Evolutionary conservation across 768 basidiomycete genomes (phyloP).

Genomic region (Lyophyllum decastes): DNA sequence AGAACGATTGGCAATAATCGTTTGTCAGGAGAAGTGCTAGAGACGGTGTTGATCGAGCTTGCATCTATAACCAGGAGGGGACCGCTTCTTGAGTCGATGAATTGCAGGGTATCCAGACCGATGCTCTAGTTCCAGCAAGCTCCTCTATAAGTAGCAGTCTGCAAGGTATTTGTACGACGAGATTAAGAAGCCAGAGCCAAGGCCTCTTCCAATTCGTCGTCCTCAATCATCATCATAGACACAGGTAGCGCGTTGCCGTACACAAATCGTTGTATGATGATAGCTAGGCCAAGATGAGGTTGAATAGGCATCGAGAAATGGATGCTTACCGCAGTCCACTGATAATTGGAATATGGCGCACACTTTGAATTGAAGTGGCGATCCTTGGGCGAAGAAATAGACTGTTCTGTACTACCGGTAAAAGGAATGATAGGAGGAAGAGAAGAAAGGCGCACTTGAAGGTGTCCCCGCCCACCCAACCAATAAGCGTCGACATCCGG

Average conservation of each 20-base stretch:
- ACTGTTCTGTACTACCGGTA: slow-evolving; percentile 48
- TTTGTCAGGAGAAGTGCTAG: no score
- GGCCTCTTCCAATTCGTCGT: slow-evolving; percentile 77
- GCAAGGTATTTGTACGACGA: neutral
- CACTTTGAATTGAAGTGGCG: slow-evolving; percentile 79
- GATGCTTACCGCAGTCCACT: slow-evolving; percentile 65
- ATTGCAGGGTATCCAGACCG: no score
- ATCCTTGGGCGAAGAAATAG: slow-evolving; percentile 77
- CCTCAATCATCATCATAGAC: slow-evolving; percentile 48
- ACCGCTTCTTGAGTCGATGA: no score
- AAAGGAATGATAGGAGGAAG: slow-evolving; percentile 5
- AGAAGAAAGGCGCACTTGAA: slow-evolving; percentile 63
- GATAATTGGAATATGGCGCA: slow-evolving; percentile 86
- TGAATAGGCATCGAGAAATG: slow-evolving; percentile 5
- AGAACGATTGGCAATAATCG: no score
- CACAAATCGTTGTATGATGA: slow-evolving; percentile 69
- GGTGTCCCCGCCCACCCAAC: slow-evolving; percentile 82
- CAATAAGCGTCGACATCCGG: slow-evolving; percentile 76
- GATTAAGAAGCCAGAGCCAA: slow-evolving; percentile 52
- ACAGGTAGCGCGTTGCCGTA: slow-evolving; percentile 75
- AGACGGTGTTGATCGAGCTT: no score
- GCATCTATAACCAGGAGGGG: no score
- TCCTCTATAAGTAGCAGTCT: no score
- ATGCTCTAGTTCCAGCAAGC: no score
- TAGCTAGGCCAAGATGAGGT: slow-evolving; percentile 44